phyloP scores from a whole-genome alignment of 306 rosid species.

The Cucurbita moschata region DNA sequence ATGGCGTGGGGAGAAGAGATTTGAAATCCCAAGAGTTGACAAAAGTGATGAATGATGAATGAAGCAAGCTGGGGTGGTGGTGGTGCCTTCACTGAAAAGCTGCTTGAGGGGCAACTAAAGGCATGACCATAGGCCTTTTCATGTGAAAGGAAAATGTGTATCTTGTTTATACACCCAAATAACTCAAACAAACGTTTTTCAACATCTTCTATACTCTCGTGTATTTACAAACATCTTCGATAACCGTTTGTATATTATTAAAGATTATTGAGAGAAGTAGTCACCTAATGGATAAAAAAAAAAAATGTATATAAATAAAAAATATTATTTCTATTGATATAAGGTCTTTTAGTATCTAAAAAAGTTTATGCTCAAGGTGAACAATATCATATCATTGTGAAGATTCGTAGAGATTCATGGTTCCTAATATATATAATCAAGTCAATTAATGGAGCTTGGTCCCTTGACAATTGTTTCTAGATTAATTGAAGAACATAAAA shows the following conservation, averaged over 20 bases:
- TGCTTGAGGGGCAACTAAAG: slow-evolving; percentile 6
- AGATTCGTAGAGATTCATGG: background rate
- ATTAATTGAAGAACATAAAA: background rate
- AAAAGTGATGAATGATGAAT: background rate
- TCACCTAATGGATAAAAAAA: no score
- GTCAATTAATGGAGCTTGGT: background rate
- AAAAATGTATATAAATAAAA: no score
- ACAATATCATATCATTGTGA: no score
- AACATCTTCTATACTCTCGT: background rate
- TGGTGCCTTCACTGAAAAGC: background rate
- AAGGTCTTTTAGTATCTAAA: no score
- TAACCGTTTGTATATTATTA: background rate
- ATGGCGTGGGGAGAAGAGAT: background rate
- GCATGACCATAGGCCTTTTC: slow-evolving; percentile 12
- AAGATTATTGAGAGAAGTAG: no score
- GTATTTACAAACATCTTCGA: background rate
- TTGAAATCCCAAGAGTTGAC: slow-evolving; percentile 12
- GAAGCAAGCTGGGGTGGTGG: background rate
- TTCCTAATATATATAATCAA: background rate
- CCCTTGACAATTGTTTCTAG: background rate
- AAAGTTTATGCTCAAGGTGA: no score
- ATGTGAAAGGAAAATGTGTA: slow-evolving; percentile 6
- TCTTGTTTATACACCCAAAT: background rate
- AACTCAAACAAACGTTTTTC: background rate
- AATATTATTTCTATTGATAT: no score